These are phyloP conservation scores for Haematococcus lacustris DNA, from an alignment of 139 green algal species.

Conservation along the genomic window DNA sequence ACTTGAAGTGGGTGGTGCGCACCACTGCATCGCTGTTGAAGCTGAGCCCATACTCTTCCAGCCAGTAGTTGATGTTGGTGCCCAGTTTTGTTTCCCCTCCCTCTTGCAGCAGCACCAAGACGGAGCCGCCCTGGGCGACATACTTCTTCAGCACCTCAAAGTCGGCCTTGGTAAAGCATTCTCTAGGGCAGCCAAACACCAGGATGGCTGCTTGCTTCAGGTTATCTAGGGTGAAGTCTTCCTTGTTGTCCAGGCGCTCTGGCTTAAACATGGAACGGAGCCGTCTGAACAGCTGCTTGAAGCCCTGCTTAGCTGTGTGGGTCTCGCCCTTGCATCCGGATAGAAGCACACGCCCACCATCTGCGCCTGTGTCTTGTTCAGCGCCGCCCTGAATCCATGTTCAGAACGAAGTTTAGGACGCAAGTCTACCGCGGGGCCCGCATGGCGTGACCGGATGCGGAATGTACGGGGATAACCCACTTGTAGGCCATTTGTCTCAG, in stretches of 20 bases:
- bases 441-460: too few species aligned
- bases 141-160: slow-evolving; percentile 48
- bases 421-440: too few species aligned
- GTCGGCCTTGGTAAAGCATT: slow-evolving; percentile 56
- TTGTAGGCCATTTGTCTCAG: too few species aligned
- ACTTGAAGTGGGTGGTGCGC: slow-evolving; percentile 66
- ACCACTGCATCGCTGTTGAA: slow-evolving; percentile 70
- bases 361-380: neutral
- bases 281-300: slow-evolving; percentile 64
- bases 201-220: slow-evolving; percentile 47
- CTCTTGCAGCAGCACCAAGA: slow-evolving; percentile 60
- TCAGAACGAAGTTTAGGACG: too few species aligned
- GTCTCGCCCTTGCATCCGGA: slow-evolving; percentile 55
- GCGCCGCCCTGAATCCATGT: too few species aligned
- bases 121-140: slow-evolving; percentile 49
- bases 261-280: slow-evolving; percentile 41
- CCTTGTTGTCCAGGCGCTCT: slow-evolving; percentile 42
- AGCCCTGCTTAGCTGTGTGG: slow-evolving; percentile 53
- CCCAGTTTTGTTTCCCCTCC: slow-evolving; percentile 47
- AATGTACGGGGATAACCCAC: too few species aligned
- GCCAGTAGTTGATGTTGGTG: slow-evolving; percentile 76
- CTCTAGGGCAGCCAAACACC: slow-evolving; percentile 62
- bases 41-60: slow-evolving; percentile 70
- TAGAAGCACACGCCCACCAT: slow-evolving; percentile 39
- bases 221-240: slow-evolving; percentile 35